These are phyloP conservation scores for Monosporascus sp. DNA, from an alignment of 2,329 filamentous ascomycete species.

Conservation along the genomic window DNA sequence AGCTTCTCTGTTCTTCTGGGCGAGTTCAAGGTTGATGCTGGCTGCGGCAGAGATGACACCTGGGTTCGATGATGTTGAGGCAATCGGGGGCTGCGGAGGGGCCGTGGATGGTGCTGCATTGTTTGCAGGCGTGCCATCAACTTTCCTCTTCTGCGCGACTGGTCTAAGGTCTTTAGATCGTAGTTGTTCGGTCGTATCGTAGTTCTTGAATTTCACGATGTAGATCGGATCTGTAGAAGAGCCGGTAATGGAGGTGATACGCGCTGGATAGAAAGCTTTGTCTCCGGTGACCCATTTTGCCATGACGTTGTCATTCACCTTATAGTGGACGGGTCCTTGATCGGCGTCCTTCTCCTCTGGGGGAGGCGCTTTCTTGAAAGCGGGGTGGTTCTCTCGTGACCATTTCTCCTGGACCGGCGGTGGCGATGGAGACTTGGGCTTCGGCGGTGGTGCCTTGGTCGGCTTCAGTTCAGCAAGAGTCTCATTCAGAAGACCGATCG, in stretches of 20 bases:
- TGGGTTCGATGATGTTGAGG: slow-evolving; percentile 30
- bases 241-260: slow-evolving; percentile 90
- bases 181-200: slow-evolving; percentile 77
- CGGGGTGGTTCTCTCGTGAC: slow-evolving; percentile 75
- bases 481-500: slow-evolving; percentile 73
- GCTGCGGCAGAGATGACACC: slow-evolving; percentile 52
- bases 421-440: slow-evolving; percentile 37
- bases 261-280: slow-evolving; percentile 83
- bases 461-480: slow-evolving; percentile 76
- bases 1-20: slow-evolving; percentile 49
- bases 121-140: slow-evolving; percentile 63
- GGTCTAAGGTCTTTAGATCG: slow-evolving; percentile 79
- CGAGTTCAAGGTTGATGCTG: slow-evolving; percentile 49
- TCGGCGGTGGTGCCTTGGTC: slow-evolving; percentile 40
- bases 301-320: slow-evolving; percentile 83
- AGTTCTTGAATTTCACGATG: slow-evolving; percentile 90
- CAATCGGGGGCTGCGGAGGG: slow-evolving; percentile 27
- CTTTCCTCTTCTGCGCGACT: slow-evolving; percentile 76
- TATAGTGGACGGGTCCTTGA: slow-evolving; percentile 55
- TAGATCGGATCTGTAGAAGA: slow-evolving; percentile 89
- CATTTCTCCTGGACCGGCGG: slow-evolving; percentile 64
- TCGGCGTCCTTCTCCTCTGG: slow-evolving; percentile 48
- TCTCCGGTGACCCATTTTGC: slow-evolving; percentile 91
- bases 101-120: slow-evolving; percentile 28
- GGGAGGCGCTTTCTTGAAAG: slow-evolving; percentile 56